These are phyloP conservation scores for Cornus kousa DNA, from an alignment of 148 eudicot genomes.

Conservation along the genomic window DNA sequence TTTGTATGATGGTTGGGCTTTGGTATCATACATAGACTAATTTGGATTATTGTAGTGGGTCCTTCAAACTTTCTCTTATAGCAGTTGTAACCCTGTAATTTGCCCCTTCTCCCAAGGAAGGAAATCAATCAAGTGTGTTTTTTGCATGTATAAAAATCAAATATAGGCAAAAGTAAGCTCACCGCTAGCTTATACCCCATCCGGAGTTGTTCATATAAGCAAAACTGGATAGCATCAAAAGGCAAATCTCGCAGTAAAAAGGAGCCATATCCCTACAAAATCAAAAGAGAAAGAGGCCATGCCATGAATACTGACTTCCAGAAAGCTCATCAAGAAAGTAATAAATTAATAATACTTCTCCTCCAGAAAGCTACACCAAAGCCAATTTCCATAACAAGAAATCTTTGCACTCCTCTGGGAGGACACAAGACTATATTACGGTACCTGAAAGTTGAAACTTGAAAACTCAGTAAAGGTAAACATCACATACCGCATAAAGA, in stretches of 20 bases:
- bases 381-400: conserved; percentile 1
- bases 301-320: background rate
- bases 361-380: background rate
- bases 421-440: background rate
- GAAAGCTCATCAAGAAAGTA: background rate
- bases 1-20: background rate
- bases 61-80: background rate
- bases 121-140: background rate
- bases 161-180: conserved; percentile 21
- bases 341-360: background rate
- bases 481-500: conserved; percentile 66
- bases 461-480: background rate
- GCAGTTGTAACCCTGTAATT: background rate
- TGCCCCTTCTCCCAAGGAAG: background rate
- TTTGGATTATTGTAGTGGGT: background rate
- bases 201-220: conserved; percentile 88
- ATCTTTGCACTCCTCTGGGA: background rate
- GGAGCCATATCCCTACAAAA: conserved; percentile 80
- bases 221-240: conserved; percentile 89
- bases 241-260: conserved; percentile 88
- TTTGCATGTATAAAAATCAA: conserved; percentile 9
- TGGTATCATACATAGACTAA: background rate
- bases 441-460: background rate
- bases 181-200: conserved; percentile 85
- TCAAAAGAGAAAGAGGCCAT: background rate